Conservation (phyloP, 2,329 filamentous ascomycete genomes). For the Rhynchosporium graminicola region DNA sequence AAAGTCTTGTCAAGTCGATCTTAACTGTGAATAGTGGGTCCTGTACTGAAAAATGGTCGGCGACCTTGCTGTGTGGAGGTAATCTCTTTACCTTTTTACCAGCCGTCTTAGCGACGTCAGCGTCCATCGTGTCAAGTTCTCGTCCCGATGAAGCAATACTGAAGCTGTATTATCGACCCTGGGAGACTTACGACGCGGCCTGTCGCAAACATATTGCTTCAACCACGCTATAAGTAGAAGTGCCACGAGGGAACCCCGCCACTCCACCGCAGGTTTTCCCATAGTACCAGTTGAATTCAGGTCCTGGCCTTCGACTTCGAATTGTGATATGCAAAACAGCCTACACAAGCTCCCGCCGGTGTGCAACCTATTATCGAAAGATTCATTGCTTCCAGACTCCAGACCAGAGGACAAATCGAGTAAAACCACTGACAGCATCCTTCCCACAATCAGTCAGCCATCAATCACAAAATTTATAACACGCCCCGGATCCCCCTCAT, state of each 20-base stretch:
- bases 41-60: slow-evolving; percentile 2
- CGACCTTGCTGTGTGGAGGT: background rate
- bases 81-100: background rate
- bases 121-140: slow-evolving; percentile 1
- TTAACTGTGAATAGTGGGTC: background rate
- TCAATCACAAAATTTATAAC: background rate
- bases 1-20: slow-evolving; percentile 8
- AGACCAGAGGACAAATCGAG: background rate
- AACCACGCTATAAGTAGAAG: background rate
- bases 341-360: background rate
- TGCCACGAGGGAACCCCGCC: background rate
- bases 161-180: slow-evolving; percentile 1
- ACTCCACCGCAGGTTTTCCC: background rate
- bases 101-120: slow-evolving; percentile 3
- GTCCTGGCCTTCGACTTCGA: background rate
- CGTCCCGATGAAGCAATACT: slow-evolving; percentile 13
- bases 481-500: background rate
- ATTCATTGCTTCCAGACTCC: background rate
- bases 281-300: background rate
- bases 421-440: background rate
- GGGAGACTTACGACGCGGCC: slow-evolving; percentile 1
- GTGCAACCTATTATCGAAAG: background rate
- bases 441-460: background rate
- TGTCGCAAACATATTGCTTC: slow-evolving; percentile 7
- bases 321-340: slow-evolving; percentile 1